Evolutionary conservation across 2,329 filamentous ascomycete species (phyloP).

Genomic region (Fusarium siculi): DNA sequence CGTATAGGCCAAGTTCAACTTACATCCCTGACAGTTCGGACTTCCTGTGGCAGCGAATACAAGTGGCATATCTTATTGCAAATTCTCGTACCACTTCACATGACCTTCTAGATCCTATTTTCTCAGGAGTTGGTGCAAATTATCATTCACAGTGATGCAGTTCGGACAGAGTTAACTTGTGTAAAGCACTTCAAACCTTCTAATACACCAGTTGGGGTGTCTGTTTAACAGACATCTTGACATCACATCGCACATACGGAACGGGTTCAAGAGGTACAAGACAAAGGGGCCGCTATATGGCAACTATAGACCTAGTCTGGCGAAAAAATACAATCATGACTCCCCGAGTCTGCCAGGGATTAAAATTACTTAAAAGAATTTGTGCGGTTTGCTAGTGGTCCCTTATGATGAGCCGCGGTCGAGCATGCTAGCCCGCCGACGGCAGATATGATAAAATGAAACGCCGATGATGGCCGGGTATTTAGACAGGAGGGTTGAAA

Average conservation of each 20-base stretch:
- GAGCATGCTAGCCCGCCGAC: neutral
- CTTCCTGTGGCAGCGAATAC: neutral
- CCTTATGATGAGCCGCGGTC: constrained; percentile 14
- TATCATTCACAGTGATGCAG: neutral
- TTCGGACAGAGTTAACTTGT: neutral
- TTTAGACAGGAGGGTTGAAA: constrained; percentile 33
- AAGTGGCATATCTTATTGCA: neutral
- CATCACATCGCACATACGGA: neutral
- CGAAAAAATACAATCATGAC: constrained; percentile 36
- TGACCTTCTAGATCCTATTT: neutral
- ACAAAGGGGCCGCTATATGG: constrained; percentile 33
- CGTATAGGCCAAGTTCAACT: neutral
- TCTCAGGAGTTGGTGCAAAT: neutral
- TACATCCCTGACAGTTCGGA: neutral
- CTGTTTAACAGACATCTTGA: neutral
- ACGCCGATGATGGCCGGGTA: constrained; percentile 6
- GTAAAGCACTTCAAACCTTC: neutral
- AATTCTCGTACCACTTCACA: neutral
- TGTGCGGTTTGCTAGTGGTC: constrained; percentile 38
- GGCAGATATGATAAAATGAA: constrained; percentile 17
- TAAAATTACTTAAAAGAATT: constrained; percentile 41
- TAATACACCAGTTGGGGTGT: neutral
- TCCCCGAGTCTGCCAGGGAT: constrained; percentile 36
- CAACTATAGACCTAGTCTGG: constrained; percentile 41
- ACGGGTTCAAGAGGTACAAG: neutral